Base-by-base conservation (phyloP, 352 stramenopile genomes). In the Synura sp. region DNA sequence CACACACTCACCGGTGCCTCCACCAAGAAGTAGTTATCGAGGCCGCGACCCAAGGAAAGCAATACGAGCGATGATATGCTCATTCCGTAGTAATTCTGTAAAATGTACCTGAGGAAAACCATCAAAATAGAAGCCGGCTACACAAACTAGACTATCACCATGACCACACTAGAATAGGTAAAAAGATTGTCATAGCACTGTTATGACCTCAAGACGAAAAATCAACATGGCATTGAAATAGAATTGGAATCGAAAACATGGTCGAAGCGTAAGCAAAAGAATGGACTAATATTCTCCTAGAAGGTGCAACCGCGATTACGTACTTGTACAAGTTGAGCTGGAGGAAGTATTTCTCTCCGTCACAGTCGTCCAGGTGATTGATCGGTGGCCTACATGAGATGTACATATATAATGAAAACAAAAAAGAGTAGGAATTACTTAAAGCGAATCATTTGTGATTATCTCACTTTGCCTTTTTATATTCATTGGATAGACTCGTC, bases 311-410 rank as follows among this genome's bases (percentile, higher is more conserved):
- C n/a, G n/a, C n/a, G n/a, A n/a, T n/a, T n/a, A n/a, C n/a, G n/a
- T 19, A 44, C 38, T 19, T 9, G 33, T 75, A 75, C 12, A 75
- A n/a, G 22, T 75, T 75, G 4, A 75, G 31, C 34, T 75, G 60
- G 4, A 75, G 31, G 7, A 17, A 31, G 33, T 75, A 75, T 22
- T 75, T 75, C n/a, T 31, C 19, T 29, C 7, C 34, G 15, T 75
- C 34, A 33, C 34, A 53, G 34, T 44, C 60, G 14, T 44, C 7
- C 31, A 75, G 14, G 22, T 75, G 17, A 5, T 3, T 44, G 3
- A 75, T 31, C 25, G 60, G 60, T 3, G 1, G 3, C 19, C 22
- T 44, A n/a, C n/a, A n/a, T n/a, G n/a, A n/a, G n/a, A n/a, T n/a
- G n/a, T n/a, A n/a, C n/a, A n/a, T n/a, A n/a, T n/a, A n/a, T n/a